phyloP scores from a whole-genome alignment of 768 basidiomycete genomes.

The Nidula microcarpa region DNA sequence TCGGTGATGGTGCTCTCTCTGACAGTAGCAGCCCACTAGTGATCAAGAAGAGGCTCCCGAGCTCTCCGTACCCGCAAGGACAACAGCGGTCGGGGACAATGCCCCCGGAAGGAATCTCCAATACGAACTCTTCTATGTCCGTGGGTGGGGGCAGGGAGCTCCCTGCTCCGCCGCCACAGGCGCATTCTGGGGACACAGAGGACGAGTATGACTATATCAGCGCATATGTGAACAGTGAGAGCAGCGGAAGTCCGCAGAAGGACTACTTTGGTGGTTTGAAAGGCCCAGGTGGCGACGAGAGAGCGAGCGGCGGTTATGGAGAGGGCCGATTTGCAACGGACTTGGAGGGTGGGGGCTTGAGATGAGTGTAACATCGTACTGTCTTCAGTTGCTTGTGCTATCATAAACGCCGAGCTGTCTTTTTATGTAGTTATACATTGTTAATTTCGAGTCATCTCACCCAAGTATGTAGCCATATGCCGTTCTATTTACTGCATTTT shows the following conservation, averaged over 20 bases:
- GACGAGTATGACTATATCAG: constrained; percentile 57
- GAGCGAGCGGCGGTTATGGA: too few species aligned
- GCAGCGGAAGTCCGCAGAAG: constrained; percentile 12
- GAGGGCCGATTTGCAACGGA: too few species aligned
- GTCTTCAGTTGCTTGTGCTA: too few species aligned
- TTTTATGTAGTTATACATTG: too few species aligned
- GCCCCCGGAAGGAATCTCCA: constrained; percentile 2
- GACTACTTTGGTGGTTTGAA: background rate
- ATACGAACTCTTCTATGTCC: constrained; percentile 1
- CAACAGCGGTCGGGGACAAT: constrained; percentile 5
- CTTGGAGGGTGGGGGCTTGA: too few species aligned
- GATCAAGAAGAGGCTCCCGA: constrained; percentile 43
- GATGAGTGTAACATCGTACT: too few species aligned
- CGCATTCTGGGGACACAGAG: constrained; percentile 28
- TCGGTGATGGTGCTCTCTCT: constrained; percentile 15
- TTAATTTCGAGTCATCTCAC: too few species aligned
- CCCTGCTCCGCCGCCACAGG: constrained; percentile 7
- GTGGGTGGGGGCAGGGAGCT: constrained; percentile 3
- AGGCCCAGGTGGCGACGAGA: too few species aligned
- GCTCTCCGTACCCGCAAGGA: constrained; percentile 34
- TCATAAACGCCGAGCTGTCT: too few species aligned
- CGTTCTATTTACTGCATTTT: too few species aligned
- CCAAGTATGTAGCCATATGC: too few species aligned
- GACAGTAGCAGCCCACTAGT: constrained; percentile 20
- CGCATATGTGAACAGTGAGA: constrained; percentile 40